Conservation (phyloP, 768 basidiomycete genomes). For the Boletus vermiculosoides region DNA sequence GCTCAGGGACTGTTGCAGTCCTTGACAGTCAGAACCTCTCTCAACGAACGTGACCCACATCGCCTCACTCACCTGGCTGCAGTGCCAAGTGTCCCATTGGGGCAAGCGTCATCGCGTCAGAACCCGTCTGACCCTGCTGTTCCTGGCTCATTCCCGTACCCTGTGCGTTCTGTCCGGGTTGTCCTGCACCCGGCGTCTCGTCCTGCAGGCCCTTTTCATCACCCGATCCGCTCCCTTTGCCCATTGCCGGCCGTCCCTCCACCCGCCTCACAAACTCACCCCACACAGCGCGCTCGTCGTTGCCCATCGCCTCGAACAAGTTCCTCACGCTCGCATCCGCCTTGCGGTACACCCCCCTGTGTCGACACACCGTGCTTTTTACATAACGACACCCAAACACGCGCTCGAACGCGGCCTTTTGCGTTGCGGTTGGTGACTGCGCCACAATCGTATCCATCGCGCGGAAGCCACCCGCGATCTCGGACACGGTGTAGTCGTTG, state of each 20-base stretch:
- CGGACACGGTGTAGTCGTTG: constrained; percentile 70
- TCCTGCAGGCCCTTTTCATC: constrained; percentile 25
- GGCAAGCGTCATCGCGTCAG: constrained; percentile 17
- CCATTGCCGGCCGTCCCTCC: constrained; percentile 46
- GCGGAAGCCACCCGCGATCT: constrained; percentile 60
- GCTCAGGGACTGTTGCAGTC: constrained; percentile 2
- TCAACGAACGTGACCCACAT: neutral
- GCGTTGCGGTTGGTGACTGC: constrained; percentile 47
- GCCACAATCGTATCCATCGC: constrained; percentile 42
- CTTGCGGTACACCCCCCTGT: constrained; percentile 65
- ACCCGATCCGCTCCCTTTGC: constrained; percentile 26
- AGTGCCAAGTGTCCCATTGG: constrained; percentile 21
- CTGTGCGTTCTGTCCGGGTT: constrained; percentile 4
- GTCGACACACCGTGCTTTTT: constrained; percentile 71
- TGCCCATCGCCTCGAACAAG: constrained; percentile 55
- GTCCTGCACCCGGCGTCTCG: constrained; percentile 11
- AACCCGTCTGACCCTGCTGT: constrained; percentile 16
- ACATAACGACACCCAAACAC: constrained; percentile 71
- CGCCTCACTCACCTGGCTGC: constrained; percentile 17
- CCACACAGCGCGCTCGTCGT: constrained; percentile 59
- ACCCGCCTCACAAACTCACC: constrained; percentile 64
- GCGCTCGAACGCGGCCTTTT: constrained; percentile 65
- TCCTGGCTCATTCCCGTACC: constrained; percentile 11
- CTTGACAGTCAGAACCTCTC: neutral
- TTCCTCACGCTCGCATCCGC: constrained; percentile 47